phyloP scores from a whole-genome alignment of 805 yeast species.

The Wilhelminamyces savonicus region DNA sequence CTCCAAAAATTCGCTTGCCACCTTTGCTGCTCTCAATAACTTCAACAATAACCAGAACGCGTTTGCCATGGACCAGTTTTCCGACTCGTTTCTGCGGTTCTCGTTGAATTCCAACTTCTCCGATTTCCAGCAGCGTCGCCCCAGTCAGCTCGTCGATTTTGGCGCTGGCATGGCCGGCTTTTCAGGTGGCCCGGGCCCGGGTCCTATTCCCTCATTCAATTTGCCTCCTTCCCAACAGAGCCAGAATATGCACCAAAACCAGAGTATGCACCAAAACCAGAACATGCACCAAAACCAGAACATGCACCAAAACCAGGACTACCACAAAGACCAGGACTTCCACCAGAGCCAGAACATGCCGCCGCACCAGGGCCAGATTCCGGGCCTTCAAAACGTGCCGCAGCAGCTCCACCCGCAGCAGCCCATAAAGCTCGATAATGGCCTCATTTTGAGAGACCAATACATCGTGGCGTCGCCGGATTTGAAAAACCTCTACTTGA shows the following conservation, averaged over 20 bases:
- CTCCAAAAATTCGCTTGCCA: slow-evolving; percentile 11
- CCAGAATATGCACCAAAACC: slow-evolving; percentile 30
- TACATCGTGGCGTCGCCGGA: slow-evolving; percentile 56
- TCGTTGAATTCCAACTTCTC: slow-evolving; percentile 26
- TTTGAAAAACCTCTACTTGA: slow-evolving; percentile 41
- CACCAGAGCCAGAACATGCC: slow-evolving; percentile 22
- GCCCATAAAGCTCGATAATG: slow-evolving; percentile 50
- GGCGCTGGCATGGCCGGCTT: no score
- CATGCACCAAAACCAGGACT: slow-evolving; percentile 19
- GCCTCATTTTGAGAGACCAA: slow-evolving; percentile 49
- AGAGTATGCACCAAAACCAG: slow-evolving; percentile 33
- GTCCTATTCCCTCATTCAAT: no score
- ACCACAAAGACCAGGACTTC: slow-evolving; percentile 34
- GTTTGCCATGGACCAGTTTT: slow-evolving; percentile 17
- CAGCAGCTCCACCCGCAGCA: neutral
- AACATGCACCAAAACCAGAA: no score
- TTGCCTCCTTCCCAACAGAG: neutral
- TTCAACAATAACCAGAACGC: slow-evolving; percentile 10
- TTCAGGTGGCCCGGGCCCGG: no score
- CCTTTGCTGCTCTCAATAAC: slow-evolving; percentile 24
- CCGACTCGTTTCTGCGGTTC: slow-evolving; percentile 16
- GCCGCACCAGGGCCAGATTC: neutral
- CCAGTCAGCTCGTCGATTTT: slow-evolving; percentile 34
- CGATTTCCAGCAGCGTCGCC: slow-evolving; percentile 37
- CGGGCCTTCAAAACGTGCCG: neutral